A percentile compares a stretch with the other conserved stretches of the same genome.
phyloP scores from a whole-genome alignment of 2,329 filamentous ascomycete genomes.

The Talaromyces atroroseus region DNA sequence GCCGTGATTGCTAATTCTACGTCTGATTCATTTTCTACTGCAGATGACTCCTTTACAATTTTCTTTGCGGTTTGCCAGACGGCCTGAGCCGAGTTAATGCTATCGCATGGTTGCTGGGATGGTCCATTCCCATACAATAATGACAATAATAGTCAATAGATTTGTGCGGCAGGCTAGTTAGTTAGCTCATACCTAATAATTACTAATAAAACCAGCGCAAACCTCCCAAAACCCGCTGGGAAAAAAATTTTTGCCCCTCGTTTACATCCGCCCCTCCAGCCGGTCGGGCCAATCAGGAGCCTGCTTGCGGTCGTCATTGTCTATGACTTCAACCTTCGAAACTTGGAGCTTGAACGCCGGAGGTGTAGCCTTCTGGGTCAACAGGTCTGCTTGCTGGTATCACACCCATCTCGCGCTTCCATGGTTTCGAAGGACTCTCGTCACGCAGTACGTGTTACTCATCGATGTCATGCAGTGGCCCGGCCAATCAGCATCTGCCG shows the following conservation, averaged over 20 bases:
- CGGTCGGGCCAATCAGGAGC: neutral
- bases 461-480: neutral
- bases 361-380: no score
- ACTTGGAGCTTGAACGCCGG: no score
- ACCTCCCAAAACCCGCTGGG: neutral
- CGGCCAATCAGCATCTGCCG: constrained; percentile 11
- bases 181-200: neutral
- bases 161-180: neutral
- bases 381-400: no score
- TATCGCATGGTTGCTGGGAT: no score
- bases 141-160: neutral
- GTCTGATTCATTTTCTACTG: neutral
- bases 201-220: neutral
- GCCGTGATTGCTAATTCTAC: neutral
- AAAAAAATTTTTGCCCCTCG: constrained; percentile 11
- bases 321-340: no score
- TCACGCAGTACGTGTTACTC: no score
- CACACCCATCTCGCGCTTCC: no score
- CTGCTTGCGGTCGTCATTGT: neutral
- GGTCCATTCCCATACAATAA: neutral
- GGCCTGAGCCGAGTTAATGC: no score
- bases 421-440: no score
- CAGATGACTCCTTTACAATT: neutral
- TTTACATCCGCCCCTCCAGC: constrained; percentile 11
- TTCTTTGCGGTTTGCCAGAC: neutral